These are phyloP conservation scores for Hymenoscyphus fraxineus DNA, from an alignment of 2,329 filamentous ascomycete genomes.

Conservation along the genomic window DNA sequence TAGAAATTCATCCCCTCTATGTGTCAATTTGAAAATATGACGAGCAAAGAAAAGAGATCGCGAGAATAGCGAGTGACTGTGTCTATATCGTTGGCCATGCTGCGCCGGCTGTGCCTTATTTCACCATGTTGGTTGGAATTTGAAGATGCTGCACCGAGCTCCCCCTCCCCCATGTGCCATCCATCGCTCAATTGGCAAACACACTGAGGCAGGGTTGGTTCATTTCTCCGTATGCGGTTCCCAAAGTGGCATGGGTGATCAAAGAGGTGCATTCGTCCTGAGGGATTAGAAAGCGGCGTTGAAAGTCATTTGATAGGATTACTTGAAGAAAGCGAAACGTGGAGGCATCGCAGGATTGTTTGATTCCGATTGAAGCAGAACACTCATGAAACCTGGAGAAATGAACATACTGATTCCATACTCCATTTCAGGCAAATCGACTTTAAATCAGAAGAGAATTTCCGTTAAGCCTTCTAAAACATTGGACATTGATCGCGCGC, in stretches of 20 bases:
- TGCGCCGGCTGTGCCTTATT: conserved; percentile 3
- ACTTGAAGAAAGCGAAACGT: neutral
- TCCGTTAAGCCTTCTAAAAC: neutral
- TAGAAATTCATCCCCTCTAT: conserved; percentile 7
- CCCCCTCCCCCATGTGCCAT: neutral
- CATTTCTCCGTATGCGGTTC: neutral
- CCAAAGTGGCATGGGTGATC: neutral
- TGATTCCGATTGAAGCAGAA: neutral
- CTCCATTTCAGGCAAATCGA: neutral
- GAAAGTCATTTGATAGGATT: neutral
- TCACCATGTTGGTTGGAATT: neutral
- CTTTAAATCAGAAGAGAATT: neutral
- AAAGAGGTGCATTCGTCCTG: conserved; percentile 1
- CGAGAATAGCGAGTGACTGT: conserved; percentile 5
- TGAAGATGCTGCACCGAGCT: neutral
- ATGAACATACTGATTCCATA: too few relatives aligned
- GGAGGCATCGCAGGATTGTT: neutral
- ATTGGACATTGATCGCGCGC: neutral
- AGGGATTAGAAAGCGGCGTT: neutral
- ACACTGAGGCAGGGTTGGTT: neutral
- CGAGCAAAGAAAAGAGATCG: conserved; percentile 8
- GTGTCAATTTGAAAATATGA: conserved; percentile 6
- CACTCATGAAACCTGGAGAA: neutral
- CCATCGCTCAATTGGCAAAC: neutral
- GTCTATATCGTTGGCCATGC: conserved; percentile 4